Conservation (phyloP, 768 basidiomycete genomes). For the Hortiboletus campestris region DNA sequence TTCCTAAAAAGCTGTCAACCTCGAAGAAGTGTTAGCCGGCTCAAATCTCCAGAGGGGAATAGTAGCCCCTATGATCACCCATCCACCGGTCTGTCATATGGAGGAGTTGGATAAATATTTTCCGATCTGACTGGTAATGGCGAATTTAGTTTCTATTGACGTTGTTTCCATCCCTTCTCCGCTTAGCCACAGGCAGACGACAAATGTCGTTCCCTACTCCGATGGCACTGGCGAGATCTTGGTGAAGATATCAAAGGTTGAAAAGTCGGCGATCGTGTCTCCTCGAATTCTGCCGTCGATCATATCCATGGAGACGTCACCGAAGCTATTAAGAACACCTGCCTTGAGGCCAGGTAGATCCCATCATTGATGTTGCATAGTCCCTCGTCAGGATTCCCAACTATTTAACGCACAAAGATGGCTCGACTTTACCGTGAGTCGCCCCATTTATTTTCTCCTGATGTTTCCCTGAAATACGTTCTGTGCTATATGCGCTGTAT, state of each 20-base stretch:
- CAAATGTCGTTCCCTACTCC: conserved; percentile 35
- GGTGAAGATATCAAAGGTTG: conserved; percentile 41
- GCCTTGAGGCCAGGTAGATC: conserved; percentile 43
- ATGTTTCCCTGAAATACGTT: background rate
- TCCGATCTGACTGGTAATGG: no score
- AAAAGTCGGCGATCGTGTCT: conserved; percentile 57
- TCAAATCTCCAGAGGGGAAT: no score
- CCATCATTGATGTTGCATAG: conserved; percentile 22
- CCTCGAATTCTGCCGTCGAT: conserved; percentile 49
- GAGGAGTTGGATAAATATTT: no score
- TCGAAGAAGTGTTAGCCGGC: no score
- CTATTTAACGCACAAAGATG: conserved; percentile 62
- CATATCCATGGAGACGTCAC: conserved; percentile 47
- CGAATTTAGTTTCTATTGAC: no score
- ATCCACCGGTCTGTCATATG: background rate
- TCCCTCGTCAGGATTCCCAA: conserved; percentile 51
- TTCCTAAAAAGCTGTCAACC: no score
- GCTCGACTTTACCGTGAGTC: conserved; percentile 57
- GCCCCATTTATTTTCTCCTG: no score
- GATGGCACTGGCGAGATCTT: conserved; percentile 60
- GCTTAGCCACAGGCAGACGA: conserved; percentile 17
- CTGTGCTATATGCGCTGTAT: conserved; percentile 46
- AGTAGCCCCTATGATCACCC: no score
- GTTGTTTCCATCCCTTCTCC: background rate
- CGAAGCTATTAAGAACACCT: conserved; percentile 33